Base-by-base conservation (phyloP, 179 eudicot genomes). In the Beta macrorhiza region DNA sequence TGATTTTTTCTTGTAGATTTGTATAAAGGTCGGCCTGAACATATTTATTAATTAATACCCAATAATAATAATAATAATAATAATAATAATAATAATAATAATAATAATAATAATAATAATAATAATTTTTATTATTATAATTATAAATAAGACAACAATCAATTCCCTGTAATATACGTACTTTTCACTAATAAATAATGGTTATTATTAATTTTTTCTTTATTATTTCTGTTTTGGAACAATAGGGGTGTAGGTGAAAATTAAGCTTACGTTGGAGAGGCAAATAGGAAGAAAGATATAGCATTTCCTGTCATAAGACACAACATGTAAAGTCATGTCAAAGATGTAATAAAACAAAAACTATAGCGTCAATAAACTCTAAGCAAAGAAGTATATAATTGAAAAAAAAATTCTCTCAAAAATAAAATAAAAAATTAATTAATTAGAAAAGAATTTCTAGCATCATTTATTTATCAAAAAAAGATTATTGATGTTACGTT, bases 261-360 rank as follows among this genome's bases (percentile, higher is more conserved):
- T 2, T 5, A 59, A 70, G 76, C 89, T 84, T 87, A 87, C 89
- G 62, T 53, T 25, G 89, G 89, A 55, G 89, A 87, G 71, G 78
- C 81, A 52, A 87, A 87, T 15, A 87, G 75, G 78, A 87, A 87
- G 79, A 85, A 65, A 7, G 89, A 87, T 22, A 85, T 87, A 62
- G 53, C 86, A 82, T 84, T 87, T 78, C 89, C 89, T 84, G 86
- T 75, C 53, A 49, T 49, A 49, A 6, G 53, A 37, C 53, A 49
- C 53, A 49, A 49, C 53, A 9, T 49, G 53, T 49, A 49, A 49
- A 49, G 7, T 49, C 8, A 49, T 49, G 53, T 49, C 53, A 49
- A 49, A 49, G 53, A 49, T 49, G 53, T 9, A 49, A 49, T 49
- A 9, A 37, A 49, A 49, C 53, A 49, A 6, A 49, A 49, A 6